These are phyloP conservation scores for Aureobasidium subglaciale DNA, from an alignment of 2,329 filamentous ascomycete genomes.

Conservation along the genomic window DNA sequence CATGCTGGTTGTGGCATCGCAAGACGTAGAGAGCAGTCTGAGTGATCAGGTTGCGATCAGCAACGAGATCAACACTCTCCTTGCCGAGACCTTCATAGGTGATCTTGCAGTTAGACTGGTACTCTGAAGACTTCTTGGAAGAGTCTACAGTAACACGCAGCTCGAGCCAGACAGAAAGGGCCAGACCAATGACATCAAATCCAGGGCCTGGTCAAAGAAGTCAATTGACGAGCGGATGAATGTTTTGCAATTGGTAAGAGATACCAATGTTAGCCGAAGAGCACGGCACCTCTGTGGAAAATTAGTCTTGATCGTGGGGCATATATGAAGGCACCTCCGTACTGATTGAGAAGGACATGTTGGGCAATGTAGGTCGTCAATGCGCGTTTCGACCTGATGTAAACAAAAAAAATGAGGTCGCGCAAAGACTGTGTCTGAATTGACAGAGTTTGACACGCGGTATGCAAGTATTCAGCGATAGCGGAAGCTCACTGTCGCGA, in stretches of 20 bases:
- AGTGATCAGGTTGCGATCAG: slow-evolving; percentile 86
- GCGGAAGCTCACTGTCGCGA: slow-evolving; percentile 11
- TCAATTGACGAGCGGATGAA: slow-evolving; percentile 8
- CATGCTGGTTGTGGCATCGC: slow-evolving; percentile 78
- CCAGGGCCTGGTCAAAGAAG: slow-evolving; percentile 56
- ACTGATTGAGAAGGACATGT: slow-evolving; percentile 16
- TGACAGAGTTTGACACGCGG: slow-evolving; percentile 2
- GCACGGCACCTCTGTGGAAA: slow-evolving; percentile 59
- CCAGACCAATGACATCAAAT: slow-evolving; percentile 95
- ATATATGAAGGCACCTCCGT: slow-evolving; percentile 1
- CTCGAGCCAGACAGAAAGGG: slow-evolving; percentile 89
- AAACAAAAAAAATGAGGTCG: not conserved
- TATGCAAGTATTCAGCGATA: not conserved
- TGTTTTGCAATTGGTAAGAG: slow-evolving; percentile 12
- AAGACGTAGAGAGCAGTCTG: slow-evolving; percentile 91
- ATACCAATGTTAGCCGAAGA: slow-evolving; percentile 90
- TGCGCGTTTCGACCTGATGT: not conserved
- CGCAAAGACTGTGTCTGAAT: not conserved
- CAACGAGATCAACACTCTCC: slow-evolving; percentile 72
- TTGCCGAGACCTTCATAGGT: slow-evolving; percentile 82
- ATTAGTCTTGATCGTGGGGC: slow-evolving; percentile 6
- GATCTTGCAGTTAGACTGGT: slow-evolving; percentile 76
- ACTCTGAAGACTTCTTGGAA: slow-evolving; percentile 41
- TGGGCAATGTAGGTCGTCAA: not conserved
- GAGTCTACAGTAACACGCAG: slow-evolving; percentile 71